A percentile compares a stretch with the other conserved stretches of the same genome.
These are phyloP conservation scores for Saccharomyces hybrid DNA, from an alignment of 1,139 yeast species.

Conservation along the genomic window DNA sequence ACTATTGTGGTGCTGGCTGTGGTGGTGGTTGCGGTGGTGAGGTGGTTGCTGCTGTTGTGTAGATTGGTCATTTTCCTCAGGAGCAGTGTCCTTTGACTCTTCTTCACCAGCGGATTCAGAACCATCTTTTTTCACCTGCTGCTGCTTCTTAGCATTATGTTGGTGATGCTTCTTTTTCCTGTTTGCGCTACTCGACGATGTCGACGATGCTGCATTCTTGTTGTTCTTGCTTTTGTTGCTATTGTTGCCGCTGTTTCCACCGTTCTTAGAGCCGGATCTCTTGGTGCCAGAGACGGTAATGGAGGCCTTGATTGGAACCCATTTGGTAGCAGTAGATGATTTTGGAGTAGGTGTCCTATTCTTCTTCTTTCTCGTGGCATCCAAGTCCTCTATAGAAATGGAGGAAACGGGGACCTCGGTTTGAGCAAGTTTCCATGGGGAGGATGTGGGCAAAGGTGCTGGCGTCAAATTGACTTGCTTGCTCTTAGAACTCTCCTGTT, in stretches of 20 bases:
- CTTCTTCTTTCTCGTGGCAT: slow-evolving; percentile 14
- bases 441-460: slow-evolving; percentile 66
- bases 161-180: slow-evolving; percentile 10
- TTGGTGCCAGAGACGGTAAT: slow-evolving; percentile 33
- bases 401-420: slow-evolving; percentile 24
- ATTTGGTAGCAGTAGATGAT: slow-evolving; percentile 66
- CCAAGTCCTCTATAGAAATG: slow-evolving; percentile 28
- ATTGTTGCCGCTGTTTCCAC: slow-evolving; percentile 9
- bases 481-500: slow-evolving; percentile 11
- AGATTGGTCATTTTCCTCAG: slow-evolving; percentile 1
- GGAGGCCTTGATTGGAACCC: slow-evolving; percentile 80
- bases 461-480: slow-evolving; percentile 45
- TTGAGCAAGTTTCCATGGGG: slow-evolving; percentile 55
- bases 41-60: slow-evolving; percentile 1
- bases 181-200: slow-evolving; percentile 1
- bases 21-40: slow-evolving; percentile 4
- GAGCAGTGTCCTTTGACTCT: background rate
- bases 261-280: background rate
- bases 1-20: slow-evolving; percentile 3
- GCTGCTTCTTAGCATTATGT: slow-evolving; percentile 9
- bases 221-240: slow-evolving; percentile 13
- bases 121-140: background rate
- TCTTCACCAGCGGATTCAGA: background rate
- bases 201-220: slow-evolving; percentile 6
- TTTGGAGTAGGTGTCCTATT: slow-evolving; percentile 34